Base-by-base conservation (phyloP, 805 yeast species). In the Sugiyamaella americana region DNA sequence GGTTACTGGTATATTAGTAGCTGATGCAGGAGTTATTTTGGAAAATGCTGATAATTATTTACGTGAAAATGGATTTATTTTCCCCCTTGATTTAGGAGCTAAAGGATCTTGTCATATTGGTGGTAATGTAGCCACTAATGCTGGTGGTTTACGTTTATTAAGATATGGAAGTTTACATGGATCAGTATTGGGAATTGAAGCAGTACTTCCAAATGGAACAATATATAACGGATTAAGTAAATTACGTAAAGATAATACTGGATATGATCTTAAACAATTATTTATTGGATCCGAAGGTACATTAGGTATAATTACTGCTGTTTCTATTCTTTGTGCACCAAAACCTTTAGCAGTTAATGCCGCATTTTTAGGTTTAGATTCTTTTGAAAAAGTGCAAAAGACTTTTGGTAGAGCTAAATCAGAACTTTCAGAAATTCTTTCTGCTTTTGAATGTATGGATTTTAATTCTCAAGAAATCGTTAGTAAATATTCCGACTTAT, bases 81-180 rank as follows among this genome's bases (percentile, higher is more conserved):
- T 88, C 74, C 98, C 98, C 22, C 71, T 89, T 43, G 98, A 89
- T 63, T 70, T 89, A 51, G 98, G 98, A 48, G 97, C 98, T 34
- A 89, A 89, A 68, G 98, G 98, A 11, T 87, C 96, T 1, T 91
- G 97, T 63, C 95, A 87, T 57, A 82, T 91, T 51, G 97, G 97
- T 56, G 98, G 97, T 54, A 85, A 82, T 45, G 91, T 87, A 38
- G 95, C 96, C 17, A 87, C 96, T 17, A 91, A 91, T 63, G 98
- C 98, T 3, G 98, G 98, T 60, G 98, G 98, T 1, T 74, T 89
- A 57, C 73, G 98, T 60, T 71, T 89, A 43, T 68, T 89, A 51
- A 75, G 95, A 56, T 89, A 87, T 62, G 97, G 97, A 2, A 86
- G 95, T 4, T 74, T 89, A 54, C 98, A 91, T 61, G 98, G 98